These are phyloP conservation scores for Ramalina intermedia DNA, from an alignment of 495 filamentous ascomycete species.

Conservation along the genomic window DNA sequence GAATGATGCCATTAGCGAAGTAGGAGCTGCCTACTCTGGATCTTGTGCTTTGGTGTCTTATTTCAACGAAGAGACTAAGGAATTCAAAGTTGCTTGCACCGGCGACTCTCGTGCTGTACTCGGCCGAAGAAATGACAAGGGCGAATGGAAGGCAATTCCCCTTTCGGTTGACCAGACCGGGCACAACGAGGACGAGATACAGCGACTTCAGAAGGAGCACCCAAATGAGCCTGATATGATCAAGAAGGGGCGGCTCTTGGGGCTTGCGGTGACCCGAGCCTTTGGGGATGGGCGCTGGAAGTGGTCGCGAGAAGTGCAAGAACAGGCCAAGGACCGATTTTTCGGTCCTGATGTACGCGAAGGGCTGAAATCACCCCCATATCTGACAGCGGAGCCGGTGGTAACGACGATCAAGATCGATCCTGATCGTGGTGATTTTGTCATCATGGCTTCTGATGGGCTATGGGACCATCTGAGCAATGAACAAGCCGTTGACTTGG, in stretches of 20 bases:
- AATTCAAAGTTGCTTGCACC: conserved; percentile 41
- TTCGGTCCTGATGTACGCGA: conserved; percentile 29
- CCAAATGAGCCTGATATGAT: conserved; percentile 42
- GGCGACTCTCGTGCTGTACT: conserved; percentile 49
- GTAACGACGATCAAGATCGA: conserved; percentile 41
- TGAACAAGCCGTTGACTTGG: conserved; percentile 43
- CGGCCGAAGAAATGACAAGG: conserved; percentile 30
- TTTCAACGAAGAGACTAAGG: conserved; percentile 33
- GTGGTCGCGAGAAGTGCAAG: conserved; percentile 35
- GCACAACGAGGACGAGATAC: conserved; percentile 35
- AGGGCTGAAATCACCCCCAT: conserved; percentile 41
- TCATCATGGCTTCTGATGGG: conserved; percentile 52
- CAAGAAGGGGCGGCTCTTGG: conserved; percentile 40
- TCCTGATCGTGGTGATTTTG: conserved; percentile 31
- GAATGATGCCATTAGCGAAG: conserved; percentile 20
- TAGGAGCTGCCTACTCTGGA: conserved; percentile 35
- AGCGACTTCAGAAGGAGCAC: conserved; percentile 37
- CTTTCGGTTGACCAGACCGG: conserved; percentile 48
- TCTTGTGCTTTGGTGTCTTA: conserved; percentile 46
- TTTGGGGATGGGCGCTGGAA: conserved; percentile 56
- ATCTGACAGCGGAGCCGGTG: conserved; percentile 50
- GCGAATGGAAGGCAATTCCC: conserved; percentile 32
- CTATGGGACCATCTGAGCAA: conserved; percentile 47
- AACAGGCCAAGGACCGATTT: conserved; percentile 28
- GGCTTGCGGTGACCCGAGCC: conserved; percentile 40